Conservation (phyloP, 2,329 filamentous ascomycete genomes). For the Diaporthe humulicola region DNA sequence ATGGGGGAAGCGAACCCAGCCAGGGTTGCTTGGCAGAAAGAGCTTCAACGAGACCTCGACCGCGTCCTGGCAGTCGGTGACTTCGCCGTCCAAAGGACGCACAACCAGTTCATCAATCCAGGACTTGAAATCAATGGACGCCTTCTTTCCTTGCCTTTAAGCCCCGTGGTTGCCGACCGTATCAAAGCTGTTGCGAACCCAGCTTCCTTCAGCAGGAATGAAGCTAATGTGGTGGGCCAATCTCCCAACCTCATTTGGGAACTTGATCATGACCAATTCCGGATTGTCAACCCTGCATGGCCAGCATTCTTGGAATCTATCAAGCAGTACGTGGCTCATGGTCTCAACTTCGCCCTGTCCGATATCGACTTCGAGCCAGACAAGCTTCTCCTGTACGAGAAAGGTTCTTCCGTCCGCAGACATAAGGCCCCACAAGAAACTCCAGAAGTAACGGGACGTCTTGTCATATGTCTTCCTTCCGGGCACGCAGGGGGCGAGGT, state of each 20-base stretch:
- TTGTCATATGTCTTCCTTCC: slow-evolving; percentile 61
- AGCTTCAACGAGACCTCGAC: neutral
- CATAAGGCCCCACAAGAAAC: slow-evolving; percentile 60
- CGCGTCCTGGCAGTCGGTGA: neutral
- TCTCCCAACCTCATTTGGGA: neutral
- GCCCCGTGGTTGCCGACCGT: slow-evolving; percentile 43
- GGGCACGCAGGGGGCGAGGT: slow-evolving; percentile 59
- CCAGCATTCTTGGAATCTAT: slow-evolving; percentile 42
- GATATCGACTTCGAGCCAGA: slow-evolving; percentile 49
- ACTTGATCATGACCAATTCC: neutral
- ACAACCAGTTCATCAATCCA: slow-evolving; percentile 41
- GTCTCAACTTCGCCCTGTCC: slow-evolving; percentile 47
- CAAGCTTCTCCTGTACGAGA: slow-evolving; percentile 61
- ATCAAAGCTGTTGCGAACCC: slow-evolving; percentile 45
- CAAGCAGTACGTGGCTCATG: slow-evolving; percentile 42
- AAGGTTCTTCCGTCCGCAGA: slow-evolving; percentile 59
- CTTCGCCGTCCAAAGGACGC: neutral
- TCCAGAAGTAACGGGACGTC: slow-evolving; percentile 59
- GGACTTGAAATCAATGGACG: slow-evolving; percentile 44
- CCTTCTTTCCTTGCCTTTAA: slow-evolving; percentile 46
- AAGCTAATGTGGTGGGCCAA: slow-evolving; percentile 46
- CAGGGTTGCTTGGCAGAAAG: neutral
- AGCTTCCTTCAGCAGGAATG: slow-evolving; percentile 49
- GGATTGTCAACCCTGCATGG: slow-evolving; percentile 24
- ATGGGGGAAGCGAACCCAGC: neutral